Evolutionary conservation across 768 basidiomycete species (phyloP), one percentile per base, ranked within the genome.

Genomic region (Jaapia argillacea): DNA sequence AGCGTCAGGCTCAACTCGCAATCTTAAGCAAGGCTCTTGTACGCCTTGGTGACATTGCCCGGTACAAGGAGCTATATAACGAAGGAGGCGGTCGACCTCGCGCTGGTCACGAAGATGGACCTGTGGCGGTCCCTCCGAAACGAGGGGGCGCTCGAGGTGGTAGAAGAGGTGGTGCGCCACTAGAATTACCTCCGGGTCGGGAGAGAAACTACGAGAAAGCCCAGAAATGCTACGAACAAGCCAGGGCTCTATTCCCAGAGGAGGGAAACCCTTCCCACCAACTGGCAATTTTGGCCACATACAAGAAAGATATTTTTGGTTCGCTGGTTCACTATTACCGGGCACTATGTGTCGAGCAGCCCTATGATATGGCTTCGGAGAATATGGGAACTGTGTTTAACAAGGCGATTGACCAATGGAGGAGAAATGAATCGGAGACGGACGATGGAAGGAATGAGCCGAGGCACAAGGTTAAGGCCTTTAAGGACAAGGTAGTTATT

Each of bases 241-340:
- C 96, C 2, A 72, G 84, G 31, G 56, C 81, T 24, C 70, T 99
- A 6, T 66, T 86, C 4, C 94, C 96, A 0, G 71, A 83, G 44
- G 88, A 94, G 50, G 96, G 94, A 51, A 93, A 97, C 55, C 77
- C 96, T 1, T 94, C 85, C 16, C 94, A 98, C 58, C 96, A 98
- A 60, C 78, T 98, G 16, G 96, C 94, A 3, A 93, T 97, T 47
- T 74, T 97, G 24, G 76, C 90, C 2, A 79, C 83, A 4, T 93
- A 96, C 59, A 71, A 83, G 52, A 72, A 75, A 48, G 90, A 98
- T 61, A 68, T 74, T n/a, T 91, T 94, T 54, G 63, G 68, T 24
- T 81, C 87, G 24, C 66, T 89, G 6, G 73, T 85, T 41, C 84
- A 91, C 61, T 94, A 97, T 60, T 92, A 92, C 57, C 82, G 91